Conservation (phyloP, 768 basidiomycete species). For the Mycena chlorophos region DNA sequence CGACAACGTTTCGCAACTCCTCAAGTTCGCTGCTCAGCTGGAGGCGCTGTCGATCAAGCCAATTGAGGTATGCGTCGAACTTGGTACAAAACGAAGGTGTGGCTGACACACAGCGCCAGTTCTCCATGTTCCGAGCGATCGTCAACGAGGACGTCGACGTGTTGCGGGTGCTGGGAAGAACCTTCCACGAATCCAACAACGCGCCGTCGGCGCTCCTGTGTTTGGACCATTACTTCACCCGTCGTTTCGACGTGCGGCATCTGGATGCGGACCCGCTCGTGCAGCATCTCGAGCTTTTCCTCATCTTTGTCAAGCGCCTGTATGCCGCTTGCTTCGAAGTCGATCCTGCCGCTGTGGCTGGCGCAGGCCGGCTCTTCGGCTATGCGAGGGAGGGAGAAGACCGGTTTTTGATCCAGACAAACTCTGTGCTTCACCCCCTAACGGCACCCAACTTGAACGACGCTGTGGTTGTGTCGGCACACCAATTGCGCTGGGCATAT, state of each 20-base stretch:
- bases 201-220: slow-evolving; percentile 41
- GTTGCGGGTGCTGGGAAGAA: slow-evolving; percentile 34
- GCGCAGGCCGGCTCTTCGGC: slow-evolving; percentile 36
- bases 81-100: too few species aligned
- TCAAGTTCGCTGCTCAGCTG: neutral
- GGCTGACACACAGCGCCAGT: slow-evolving; percentile 16
- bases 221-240: slow-evolving; percentile 42
- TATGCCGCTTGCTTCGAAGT: slow-evolving; percentile 27
- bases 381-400: slow-evolving; percentile 30
- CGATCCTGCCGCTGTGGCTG: slow-evolving; percentile 27
- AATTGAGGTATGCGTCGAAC: neutral
- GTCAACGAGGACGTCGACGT: slow-evolving; percentile 19
- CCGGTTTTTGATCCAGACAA: slow-evolving; percentile 27
- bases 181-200: slow-evolving; percentile 32
- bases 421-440: slow-evolving; percentile 24
- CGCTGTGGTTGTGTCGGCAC: neutral
- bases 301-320: slow-evolving; percentile 35
- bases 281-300: slow-evolving; percentile 35
- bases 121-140: slow-evolving; percentile 40
- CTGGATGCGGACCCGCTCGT: slow-evolving; percentile 29
- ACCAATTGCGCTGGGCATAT: slow-evolving; percentile 19
- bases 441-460: neutral
- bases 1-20: neutral
- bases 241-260: slow-evolving; percentile 27
- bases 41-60: neutral